A percentile compares a stretch with the other conserved stretches of the same genome.
These are phyloP conservation scores for Termitomyces sp. DNA, from an alignment of 768 basidiomycete species.

Conservation along the genomic window DNA sequence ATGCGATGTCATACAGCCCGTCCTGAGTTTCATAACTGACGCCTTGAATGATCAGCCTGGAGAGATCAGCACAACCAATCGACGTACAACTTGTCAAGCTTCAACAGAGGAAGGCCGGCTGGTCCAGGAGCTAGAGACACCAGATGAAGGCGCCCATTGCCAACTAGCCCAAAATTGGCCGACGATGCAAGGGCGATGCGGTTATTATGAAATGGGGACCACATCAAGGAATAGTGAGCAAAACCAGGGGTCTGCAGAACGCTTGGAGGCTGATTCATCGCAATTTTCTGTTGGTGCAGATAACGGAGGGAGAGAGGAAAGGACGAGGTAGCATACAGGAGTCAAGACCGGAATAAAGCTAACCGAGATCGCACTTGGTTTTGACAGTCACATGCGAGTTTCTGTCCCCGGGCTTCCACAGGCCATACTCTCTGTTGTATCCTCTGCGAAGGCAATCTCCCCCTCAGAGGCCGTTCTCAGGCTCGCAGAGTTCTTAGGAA, in stretches of 20 bases:
- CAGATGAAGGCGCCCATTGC: slow-evolving; percentile 86
- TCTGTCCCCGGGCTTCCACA: slow-evolving; percentile 76
- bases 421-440: slow-evolving; percentile 44
- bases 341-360: slow-evolving; percentile 8
- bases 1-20: slow-evolving; percentile 85
- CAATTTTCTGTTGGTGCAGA: not conserved
- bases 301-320: slow-evolving; percentile 1
- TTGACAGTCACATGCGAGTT: slow-evolving; percentile 63
- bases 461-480: slow-evolving; percentile 53
- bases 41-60: slow-evolving; percentile 21
- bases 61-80: not conserved
- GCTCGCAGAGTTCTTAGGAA: slow-evolving; percentile 59
- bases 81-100: slow-evolving; percentile 68
- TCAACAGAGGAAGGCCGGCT: slow-evolving; percentile 38
- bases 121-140: slow-evolving; percentile 50
- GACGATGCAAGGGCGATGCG: slow-evolving; percentile 78
- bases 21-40: slow-evolving; percentile 86
- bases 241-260: slow-evolving; percentile 74
- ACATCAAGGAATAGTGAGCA: slow-evolving; percentile 76
- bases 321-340: slow-evolving; percentile 2
- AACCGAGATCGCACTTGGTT: slow-evolving; percentile 18
- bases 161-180: slow-evolving; percentile 93
- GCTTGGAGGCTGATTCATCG: slow-evolving; percentile 39
- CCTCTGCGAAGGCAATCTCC: slow-evolving; percentile 33
- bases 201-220: slow-evolving; percentile 81